phyloP scores from a whole-genome alignment of 768 basidiomycete species.

The Nevesoporus exiguus region DNA sequence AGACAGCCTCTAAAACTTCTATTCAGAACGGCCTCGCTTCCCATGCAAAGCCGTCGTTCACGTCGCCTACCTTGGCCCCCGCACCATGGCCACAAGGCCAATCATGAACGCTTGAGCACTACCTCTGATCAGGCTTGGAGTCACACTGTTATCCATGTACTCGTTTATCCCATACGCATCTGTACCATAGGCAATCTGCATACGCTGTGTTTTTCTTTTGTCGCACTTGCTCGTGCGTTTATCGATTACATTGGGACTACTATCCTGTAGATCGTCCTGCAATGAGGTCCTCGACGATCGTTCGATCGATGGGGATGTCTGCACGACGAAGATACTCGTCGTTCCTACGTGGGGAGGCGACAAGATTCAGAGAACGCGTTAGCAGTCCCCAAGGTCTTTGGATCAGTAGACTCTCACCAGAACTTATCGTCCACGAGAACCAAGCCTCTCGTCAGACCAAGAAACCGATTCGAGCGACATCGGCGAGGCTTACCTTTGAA shows the following conservation, averaged over 20 bases:
- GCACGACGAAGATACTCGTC: slow-evolving; percentile 45
- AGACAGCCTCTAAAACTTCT: slow-evolving; percentile 5
- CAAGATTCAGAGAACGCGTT: neutral
- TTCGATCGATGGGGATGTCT: slow-evolving; percentile 40
- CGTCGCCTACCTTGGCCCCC: slow-evolving; percentile 24
- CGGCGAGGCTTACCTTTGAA: slow-evolving; percentile 66
- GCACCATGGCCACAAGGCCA: slow-evolving; percentile 21
- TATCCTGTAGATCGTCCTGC: slow-evolving; percentile 7
- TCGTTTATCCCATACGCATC: slow-evolving; percentile 14
- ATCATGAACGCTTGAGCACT: slow-evolving; percentile 7
- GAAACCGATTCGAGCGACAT: neutral
- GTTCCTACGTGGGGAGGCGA: slow-evolving; percentile 38
- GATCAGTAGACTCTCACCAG: slow-evolving; percentile 36
- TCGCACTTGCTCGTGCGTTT: neutral
- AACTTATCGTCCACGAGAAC: slow-evolving; percentile 34
- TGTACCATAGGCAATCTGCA: slow-evolving; percentile 31
- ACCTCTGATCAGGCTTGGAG: neutral
- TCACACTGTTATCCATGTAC: slow-evolving; percentile 3
- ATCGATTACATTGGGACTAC: slow-evolving; percentile 9
- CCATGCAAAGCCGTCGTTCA: slow-evolving; percentile 18
- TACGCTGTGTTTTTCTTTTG: slow-evolving; percentile 5
- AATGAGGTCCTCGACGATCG: slow-evolving; percentile 41
- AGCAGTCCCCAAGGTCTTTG: neutral
- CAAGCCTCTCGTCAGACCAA: neutral
- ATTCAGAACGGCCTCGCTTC: slow-evolving; percentile 17